Conservation (phyloP, 139 green algal genomes). For the Closterium sp. region DNA sequence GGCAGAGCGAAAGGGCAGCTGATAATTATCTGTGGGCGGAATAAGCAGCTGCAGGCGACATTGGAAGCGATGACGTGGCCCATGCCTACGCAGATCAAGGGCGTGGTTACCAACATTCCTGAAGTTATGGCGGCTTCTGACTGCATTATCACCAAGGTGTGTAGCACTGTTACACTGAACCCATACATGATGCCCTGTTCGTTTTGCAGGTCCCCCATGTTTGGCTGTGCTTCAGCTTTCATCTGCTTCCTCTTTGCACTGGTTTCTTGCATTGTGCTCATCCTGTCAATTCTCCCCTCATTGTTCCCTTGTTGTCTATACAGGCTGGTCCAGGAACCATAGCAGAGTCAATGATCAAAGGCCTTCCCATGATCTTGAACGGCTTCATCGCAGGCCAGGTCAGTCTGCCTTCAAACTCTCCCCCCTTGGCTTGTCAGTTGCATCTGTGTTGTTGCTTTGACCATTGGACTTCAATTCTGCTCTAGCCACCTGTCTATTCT, state of each 20-base stretch:
- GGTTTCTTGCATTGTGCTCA: background rate
- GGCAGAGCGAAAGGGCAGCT: conserved; percentile 62
- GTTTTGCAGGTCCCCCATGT: too few relatives aligned
- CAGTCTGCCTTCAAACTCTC: background rate
- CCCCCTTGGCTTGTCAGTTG: background rate
- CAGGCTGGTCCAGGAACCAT: conserved; percentile 89
- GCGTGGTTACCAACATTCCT: conserved; percentile 93
- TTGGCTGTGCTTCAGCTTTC: too few relatives aligned
- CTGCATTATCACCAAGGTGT: conserved; percentile 82
- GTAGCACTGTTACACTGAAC: background rate
- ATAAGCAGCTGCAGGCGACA: conserved; percentile 71
- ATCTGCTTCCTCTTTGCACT: too few relatives aligned
- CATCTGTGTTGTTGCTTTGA: background rate
- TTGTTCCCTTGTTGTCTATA: background rate
- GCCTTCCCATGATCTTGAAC: conserved; percentile 94
- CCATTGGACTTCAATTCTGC: background rate
- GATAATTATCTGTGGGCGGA: conserved; percentile 91
- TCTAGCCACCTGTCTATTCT: background rate
- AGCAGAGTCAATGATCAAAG: conserved; percentile 89
- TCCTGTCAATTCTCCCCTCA: background rate
- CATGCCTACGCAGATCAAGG: conserved; percentile 57
- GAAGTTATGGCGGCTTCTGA: conserved; percentile 89
- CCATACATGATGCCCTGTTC: too few relatives aligned
- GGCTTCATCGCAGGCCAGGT: conserved; percentile 83
- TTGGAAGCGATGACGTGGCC: conserved; percentile 56